Evolutionary conservation across 306 rosid genomes (phyloP), one percentile per base, ranked within the genome.

Genomic region (Quercus aquifolioides): DNA sequence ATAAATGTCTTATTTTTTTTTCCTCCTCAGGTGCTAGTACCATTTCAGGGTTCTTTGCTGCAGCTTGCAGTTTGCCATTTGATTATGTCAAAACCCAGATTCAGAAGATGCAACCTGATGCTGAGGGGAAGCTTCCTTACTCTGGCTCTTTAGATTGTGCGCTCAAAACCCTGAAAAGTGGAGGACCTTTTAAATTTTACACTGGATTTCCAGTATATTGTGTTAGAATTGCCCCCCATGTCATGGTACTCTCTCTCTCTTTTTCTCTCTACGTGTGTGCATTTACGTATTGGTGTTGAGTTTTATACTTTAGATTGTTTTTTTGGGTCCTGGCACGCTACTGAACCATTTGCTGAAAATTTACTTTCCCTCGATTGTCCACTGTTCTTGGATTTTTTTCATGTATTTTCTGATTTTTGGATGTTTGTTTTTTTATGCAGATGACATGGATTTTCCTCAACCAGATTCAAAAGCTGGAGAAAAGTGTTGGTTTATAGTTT

Each of bases 51-150:
- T 91, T 95, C 68, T 93, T 93, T 0, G 99, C 99, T 46, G 83
- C 99, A 6, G 99, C 98, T 57, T 95, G 97, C 90, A 95, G 96
- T 90, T 88, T 95, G 81, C 99, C 99, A 55, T 95, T 93, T 79
- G 98, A 95, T 83, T 95, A 95, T 21, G 97, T 95, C 51, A 95
- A 95, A 86, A 95, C 99, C 65, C 99, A 95, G 79, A 93, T 93
- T 73, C 99, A 93, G 88, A 95, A 93, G 84, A 95, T 95, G 99
- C 98, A 95, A 80, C 98, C 99, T 20, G 91, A 95, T 86, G 97
- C 98, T 20, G 86, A 87, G 19, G 99, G 98, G 76, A 91, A 89
- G 87, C 90, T 86, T 81, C 99, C 98, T 30, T 95, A 91, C 88
- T 84, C 94, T 2, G 97, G 99, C 55, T 95, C 99, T 63, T 21